phyloP scores from a whole-genome alignment of 768 basidiomycete genomes.

The Mycena capillaripes region DNA sequence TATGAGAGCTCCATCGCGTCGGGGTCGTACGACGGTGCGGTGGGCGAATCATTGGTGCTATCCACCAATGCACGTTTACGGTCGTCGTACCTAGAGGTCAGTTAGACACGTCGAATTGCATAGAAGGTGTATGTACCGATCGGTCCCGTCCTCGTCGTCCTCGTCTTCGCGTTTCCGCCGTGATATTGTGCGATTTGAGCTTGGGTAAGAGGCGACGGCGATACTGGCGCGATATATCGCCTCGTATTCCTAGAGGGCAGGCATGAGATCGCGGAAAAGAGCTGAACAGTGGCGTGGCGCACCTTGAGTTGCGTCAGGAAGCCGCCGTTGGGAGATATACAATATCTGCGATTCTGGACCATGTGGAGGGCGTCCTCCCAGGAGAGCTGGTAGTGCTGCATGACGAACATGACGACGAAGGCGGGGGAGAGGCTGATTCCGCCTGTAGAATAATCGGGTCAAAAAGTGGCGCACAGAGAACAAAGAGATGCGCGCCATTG shows the following conservation, averaged over 20 bases:
- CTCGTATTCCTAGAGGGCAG: slow-evolving; percentile 82
- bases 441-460: slow-evolving; percentile 56
- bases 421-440: slow-evolving; percentile 91
- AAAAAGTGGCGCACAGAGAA: background rate
- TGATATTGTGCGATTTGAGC: slow-evolving; percentile 58
- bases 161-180: slow-evolving; percentile 83
- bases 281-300: background rate
- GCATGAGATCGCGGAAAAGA: background rate
- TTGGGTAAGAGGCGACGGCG: slow-evolving; percentile 74
- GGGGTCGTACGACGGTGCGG: slow-evolving; percentile 47
- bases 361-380: slow-evolving; percentile 93
- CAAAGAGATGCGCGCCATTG: slow-evolving; percentile 71
- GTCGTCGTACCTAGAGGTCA: slow-evolving; percentile 55
- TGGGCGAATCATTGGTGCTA: slow-evolving; percentile 40
- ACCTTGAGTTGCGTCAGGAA: slow-evolving; percentile 96
- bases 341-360: slow-evolving; percentile 93
- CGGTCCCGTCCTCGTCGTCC: slow-evolving; percentile 71
- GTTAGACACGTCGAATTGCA: slow-evolving; percentile 4
- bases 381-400: slow-evolving; percentile 84
- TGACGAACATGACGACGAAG: slow-evolving; percentile 94
- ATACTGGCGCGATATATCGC: slow-evolving; percentile 88
- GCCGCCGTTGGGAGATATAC: slow-evolving; percentile 93
- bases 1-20: slow-evolving; percentile 66
- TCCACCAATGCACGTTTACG: slow-evolving; percentile 62
- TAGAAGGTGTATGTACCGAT: slow-evolving; percentile 40